phyloP scores from a whole-genome alignment of 2,329 filamentous ascomycete genomes.

The Aspergillus fijiensis region DNA sequence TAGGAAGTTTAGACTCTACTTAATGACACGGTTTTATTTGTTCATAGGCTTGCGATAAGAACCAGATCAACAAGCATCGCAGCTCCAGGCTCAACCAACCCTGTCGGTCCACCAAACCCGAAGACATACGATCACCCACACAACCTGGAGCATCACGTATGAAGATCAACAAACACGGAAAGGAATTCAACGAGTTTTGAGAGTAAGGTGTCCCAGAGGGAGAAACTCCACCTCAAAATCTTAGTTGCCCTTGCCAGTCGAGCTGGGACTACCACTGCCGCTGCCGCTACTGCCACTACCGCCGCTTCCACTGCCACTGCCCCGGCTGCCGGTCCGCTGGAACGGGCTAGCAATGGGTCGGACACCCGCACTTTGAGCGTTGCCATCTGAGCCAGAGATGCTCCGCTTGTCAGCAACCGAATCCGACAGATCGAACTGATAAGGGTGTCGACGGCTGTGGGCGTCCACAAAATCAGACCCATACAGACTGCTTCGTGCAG shows the following conservation, averaged over 20 bases:
- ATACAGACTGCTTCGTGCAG: constrained; percentile 38
- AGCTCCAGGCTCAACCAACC: background rate
- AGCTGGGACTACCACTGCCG: constrained; percentile 43
- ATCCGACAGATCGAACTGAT: constrained; percentile 35
- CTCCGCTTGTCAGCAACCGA: constrained; percentile 31
- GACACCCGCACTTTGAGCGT: constrained; percentile 37
- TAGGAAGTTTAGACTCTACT: background rate
- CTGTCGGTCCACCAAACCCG: background rate
- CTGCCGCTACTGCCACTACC: constrained; percentile 43
- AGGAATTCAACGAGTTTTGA: constrained; percentile 1
- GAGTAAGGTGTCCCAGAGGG: background rate
- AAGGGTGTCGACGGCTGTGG: constrained; percentile 27
- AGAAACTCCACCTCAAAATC: background rate
- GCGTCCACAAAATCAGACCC: constrained; percentile 35
- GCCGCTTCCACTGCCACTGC: constrained; percentile 49
- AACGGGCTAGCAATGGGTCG: constrained; percentile 41
- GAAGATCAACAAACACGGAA: constrained; percentile 13
- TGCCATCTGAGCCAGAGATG: constrained; percentile 33
- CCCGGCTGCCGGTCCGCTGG: constrained; percentile 47
- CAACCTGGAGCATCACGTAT: constrained; percentile 7
- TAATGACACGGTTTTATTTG: background rate
- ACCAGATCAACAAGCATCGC: constrained; percentile 6
- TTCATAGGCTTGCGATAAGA: background rate
- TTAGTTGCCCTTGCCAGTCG: constrained; percentile 35
- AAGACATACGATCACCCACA: constrained; percentile 10